These are phyloP conservation scores for Pseudomicrostroma phylloplanum DNA, from an alignment of 1,284 basidiomycete species.

Conservation along the genomic window DNA sequence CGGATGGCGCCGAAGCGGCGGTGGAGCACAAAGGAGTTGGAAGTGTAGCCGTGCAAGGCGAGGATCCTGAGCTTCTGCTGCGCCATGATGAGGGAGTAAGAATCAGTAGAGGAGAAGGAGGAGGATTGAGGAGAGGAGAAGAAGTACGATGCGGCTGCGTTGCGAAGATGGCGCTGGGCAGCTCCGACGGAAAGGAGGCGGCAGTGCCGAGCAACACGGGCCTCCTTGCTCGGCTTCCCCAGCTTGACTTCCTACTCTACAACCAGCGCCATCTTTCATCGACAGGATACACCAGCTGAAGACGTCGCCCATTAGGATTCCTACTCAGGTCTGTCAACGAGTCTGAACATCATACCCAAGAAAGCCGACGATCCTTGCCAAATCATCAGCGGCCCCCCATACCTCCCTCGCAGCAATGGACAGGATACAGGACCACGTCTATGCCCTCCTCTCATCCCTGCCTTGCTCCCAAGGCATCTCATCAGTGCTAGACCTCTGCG, in stretches of 20 bases:
- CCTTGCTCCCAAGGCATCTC: conserved; percentile 10
- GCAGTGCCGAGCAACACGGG: no score
- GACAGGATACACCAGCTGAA: background rate
- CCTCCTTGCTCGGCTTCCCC: no score
- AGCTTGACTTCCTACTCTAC: background rate
- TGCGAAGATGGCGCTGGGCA: no score
- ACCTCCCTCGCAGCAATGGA: conserved; percentile 3
- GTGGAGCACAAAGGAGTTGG: conserved; percentile 38
- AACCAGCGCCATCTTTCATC: background rate
- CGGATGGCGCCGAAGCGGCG: conserved; percentile 38
- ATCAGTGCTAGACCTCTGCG: background rate
- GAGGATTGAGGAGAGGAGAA: no score
- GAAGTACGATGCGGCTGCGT: no score
- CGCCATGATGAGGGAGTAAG: background rate
- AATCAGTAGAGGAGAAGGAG: background rate
- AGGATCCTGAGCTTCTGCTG: conserved; percentile 36
- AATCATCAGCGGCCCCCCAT: no score
- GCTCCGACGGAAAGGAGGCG: no score
- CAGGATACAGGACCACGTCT: conserved; percentile 9
- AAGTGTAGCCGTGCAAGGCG: conserved; percentile 47
- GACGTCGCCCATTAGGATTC: no score
- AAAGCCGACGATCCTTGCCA: no score
- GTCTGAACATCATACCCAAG: no score
- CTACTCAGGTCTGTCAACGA: no score
- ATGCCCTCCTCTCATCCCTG: conserved; percentile 11